Conservation (phyloP, 2,329 filamentous ascomycete species). For the Chalaropsis thielavioides region DNA sequence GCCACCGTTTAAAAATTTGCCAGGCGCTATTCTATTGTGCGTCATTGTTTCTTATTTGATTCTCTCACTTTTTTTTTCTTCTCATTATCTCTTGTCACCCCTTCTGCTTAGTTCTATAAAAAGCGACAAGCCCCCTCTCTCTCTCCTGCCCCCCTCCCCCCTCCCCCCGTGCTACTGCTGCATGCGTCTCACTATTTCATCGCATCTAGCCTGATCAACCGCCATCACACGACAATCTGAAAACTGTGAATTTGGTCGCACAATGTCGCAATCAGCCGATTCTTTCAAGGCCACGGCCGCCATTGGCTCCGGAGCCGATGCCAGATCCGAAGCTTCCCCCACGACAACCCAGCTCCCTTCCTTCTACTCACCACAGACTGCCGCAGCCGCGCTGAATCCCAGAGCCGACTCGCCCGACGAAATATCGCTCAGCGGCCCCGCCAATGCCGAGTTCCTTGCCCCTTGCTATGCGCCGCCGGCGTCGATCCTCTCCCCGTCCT, state of each 20-base stretch:
- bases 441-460: constrained; percentile 17
- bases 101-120: not conserved
- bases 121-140: not conserved
- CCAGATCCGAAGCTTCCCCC: not conserved
- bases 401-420: constrained; percentile 8
- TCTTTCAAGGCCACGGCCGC: not conserved
- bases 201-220: not conserved
- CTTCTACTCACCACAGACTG: constrained; percentile 18
- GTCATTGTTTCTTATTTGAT: not conserved
- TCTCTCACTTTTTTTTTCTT: not conserved
- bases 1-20: not conserved
- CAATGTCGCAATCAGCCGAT: not conserved
- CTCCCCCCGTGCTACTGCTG: not conserved
- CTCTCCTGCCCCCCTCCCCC: not conserved
- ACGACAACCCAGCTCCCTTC: constrained; percentile 14
- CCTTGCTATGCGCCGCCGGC: constrained; percentile 31
- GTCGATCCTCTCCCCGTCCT: constrained; percentile 75
- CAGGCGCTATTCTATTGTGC: not conserved
- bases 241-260: not conserved
- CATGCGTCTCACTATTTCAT: not conserved
- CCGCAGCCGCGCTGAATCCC: not conserved
- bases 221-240: not conserved
- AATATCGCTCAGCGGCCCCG: constrained; percentile 9
- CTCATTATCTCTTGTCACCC: not conserved
- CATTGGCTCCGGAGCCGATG: not conserved